phyloP scores from a whole-genome alignment of 2,329 filamentous ascomycete species.

The Trichoderma sp. region DNA sequence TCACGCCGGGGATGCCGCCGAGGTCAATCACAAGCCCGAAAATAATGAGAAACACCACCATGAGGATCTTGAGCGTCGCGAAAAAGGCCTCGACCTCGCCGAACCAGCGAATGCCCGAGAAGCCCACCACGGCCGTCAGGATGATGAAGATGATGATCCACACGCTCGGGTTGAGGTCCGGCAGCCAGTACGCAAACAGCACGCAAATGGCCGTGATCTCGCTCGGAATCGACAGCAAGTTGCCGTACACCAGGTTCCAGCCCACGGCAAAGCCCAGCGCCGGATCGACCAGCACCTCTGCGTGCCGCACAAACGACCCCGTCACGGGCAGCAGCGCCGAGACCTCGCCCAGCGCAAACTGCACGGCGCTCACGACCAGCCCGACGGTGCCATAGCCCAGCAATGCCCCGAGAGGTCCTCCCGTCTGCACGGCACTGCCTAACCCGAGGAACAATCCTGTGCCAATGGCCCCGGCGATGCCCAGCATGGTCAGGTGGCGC shows the following conservation, averaged over 20 bases:
- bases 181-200: conserved; percentile 64
- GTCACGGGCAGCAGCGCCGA: conserved; percentile 65
- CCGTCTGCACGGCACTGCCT: conserved; percentile 56
- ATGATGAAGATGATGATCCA: conserved; percentile 56
- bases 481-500: conserved; percentile 63
- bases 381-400: conserved; percentile 61
- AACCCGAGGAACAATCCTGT: conserved; percentile 65
- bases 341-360: conserved; percentile 63
- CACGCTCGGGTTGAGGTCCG: conserved; percentile 56
- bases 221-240: conserved; percentile 57
- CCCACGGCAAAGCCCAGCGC: conserved; percentile 60
- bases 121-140: conserved; percentile 59
- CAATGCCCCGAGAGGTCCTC: conserved; percentile 53
- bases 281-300: conserved; percentile 64
- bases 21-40: conserved; percentile 66
- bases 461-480: conserved; percentile 64
- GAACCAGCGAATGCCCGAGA: conserved; percentile 61
- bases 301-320: conserved; percentile 64
- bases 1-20: conserved; percentile 62
- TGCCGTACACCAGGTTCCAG: conserved; percentile 61
- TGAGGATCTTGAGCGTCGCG: conserved; percentile 59
- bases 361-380: conserved; percentile 60
- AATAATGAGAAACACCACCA: conserved; percentile 65
- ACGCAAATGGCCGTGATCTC: conserved; percentile 67
- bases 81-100: conserved; percentile 63